These are phyloP conservation scores for Apophysomyces ossiformis DNA, from an alignment of 371 early-diverging fungal species.

Conservation along the genomic window DNA sequence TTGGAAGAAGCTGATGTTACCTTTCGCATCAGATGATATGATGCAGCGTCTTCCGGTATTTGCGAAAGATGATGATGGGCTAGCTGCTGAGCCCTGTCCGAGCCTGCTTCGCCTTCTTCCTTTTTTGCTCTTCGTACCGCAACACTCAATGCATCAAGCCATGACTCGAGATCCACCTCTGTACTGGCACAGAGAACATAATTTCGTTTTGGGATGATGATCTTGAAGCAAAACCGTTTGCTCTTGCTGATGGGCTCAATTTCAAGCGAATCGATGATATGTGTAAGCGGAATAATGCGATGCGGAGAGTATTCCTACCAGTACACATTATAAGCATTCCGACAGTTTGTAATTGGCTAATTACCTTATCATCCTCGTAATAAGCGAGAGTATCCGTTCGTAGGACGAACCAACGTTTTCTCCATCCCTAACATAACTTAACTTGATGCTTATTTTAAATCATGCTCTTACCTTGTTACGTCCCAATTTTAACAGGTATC, in stretches of 20 bases:
- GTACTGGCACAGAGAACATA: conserved; percentile 72
- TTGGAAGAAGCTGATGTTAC: conserved; percentile 17
- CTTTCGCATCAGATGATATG: conserved; percentile 5
- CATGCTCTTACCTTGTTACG: conserved; percentile 59
- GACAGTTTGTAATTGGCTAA: neutral
- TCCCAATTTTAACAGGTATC: conserved; percentile 72
- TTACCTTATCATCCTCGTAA: conserved; percentile 82
- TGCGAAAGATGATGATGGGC: conserved; percentile 21
- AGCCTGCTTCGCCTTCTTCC: conserved; percentile 25
- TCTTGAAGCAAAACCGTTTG: conserved; percentile 73
- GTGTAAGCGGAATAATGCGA: conserved; percentile 69
- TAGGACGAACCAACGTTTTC: conserved; percentile 86
- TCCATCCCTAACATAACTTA: conserved; percentile 65
- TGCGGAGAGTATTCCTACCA: conserved; percentile 76
- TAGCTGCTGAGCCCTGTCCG: neutral
- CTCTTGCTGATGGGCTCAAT: conserved; percentile 67
- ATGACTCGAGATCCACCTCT: conserved; percentile 62
- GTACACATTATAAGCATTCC: neutral
- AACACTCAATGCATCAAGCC: conserved; percentile 73
- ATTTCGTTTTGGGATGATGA: conserved; percentile 75
- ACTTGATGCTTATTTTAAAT: conserved; percentile 13
- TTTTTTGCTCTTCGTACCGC: conserved; percentile 54
- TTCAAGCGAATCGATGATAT: conserved; percentile 77
- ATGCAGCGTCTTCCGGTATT: conserved; percentile 27
- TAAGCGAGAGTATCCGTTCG: conserved; percentile 74